Evolutionary conservation across 495 filamentous ascomycete species (phyloP).

Genomic region (Hypoxylon crocopeplum): DNA sequence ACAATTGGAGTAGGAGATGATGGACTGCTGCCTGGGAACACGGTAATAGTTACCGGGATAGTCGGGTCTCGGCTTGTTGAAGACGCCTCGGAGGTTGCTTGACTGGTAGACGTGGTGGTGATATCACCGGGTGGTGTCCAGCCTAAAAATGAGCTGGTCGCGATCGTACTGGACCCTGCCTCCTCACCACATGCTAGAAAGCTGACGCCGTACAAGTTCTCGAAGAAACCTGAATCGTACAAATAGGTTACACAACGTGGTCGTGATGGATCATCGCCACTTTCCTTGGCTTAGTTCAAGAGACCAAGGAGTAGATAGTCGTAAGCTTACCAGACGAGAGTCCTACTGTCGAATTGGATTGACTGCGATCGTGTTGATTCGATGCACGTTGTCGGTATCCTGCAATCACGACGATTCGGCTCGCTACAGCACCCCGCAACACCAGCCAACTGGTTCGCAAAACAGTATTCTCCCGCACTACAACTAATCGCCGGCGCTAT

Average conservation of each 20-base stretch:
- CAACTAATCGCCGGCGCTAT: conserved; percentile 39
- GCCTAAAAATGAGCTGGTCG: conserved; percentile 18
- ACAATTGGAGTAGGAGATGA: conserved; percentile 21
- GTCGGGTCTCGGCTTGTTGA: not conserved
- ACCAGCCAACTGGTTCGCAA: not conserved
- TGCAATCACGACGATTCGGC: conserved; percentile 32
- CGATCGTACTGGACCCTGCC: conserved; percentile 33
- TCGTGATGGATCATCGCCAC: conserved; percentile 14
- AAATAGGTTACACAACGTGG: conserved; percentile 41
- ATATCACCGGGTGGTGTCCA: conserved; percentile 20
- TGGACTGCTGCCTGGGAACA: conserved; percentile 16
- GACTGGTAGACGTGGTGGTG: conserved; percentile 2
- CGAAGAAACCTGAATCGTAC: conserved; percentile 37
- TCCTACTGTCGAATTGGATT: conserved; percentile 1
- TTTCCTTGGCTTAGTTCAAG: conserved; percentile 31
- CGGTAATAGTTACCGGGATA: conserved; percentile 27
- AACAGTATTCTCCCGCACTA: conserved; percentile 28
- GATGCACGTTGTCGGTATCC: conserved; percentile 38
- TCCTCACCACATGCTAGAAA: conserved; percentile 38
- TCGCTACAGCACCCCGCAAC: conserved; percentile 37
- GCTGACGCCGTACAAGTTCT: conserved; percentile 35
- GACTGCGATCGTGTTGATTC: conserved; percentile 25
- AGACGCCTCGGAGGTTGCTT: conserved; percentile 12
- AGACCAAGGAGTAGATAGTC: not conserved
- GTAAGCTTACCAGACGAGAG: conserved; percentile 35